These are phyloP conservation scores for Lomentospora prolificans DNA, from an alignment of 2,329 filamentous ascomycete genomes.

Conservation along the genomic window DNA sequence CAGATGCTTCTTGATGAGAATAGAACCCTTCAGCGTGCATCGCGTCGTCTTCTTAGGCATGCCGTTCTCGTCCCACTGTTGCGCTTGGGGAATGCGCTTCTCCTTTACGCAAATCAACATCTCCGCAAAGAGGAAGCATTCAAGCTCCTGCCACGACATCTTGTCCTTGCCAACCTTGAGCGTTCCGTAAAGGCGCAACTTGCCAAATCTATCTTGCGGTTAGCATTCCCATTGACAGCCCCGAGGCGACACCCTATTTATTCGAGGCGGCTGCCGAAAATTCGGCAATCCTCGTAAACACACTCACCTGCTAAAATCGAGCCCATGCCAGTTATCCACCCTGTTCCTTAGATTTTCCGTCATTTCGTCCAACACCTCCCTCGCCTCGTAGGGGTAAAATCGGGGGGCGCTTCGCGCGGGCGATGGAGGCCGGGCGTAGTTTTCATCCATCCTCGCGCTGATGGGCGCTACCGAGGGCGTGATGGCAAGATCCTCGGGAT, in stretches of 20 bases:
- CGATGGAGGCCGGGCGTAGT: slow-evolving; percentile 47
- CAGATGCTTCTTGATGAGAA: slow-evolving; percentile 95
- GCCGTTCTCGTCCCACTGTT: slow-evolving; percentile 57
- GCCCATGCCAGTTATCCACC: slow-evolving; percentile 98
- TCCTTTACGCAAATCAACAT: slow-evolving; percentile 99
- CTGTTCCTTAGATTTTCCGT: slow-evolving; percentile 74
- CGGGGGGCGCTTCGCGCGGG: slow-evolving; percentile 47
- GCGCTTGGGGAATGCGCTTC: slow-evolving; percentile 59
- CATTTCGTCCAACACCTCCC: slow-evolving; percentile 70
- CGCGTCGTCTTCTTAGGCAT: slow-evolving; percentile 55
- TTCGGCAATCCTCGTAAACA: background rate
- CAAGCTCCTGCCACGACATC: slow-evolving; percentile 91
- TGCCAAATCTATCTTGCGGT: slow-evolving; percentile 61
- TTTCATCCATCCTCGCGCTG: slow-evolving; percentile 38
- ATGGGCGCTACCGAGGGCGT: slow-evolving; percentile 32
- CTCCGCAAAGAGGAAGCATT: slow-evolving; percentile 94
- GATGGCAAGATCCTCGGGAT: slow-evolving; percentile 67
- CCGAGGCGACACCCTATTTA: slow-evolving; percentile 10
- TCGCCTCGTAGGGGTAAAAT: slow-evolving; percentile 63
- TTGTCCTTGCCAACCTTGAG: slow-evolving; percentile 94
- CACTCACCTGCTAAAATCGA: slow-evolving; percentile 71
- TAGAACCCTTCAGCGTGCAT: slow-evolving; percentile 92
- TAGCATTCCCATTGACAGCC: slow-evolving; percentile 15
- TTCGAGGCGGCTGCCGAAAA: background rate
- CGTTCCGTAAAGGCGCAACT: slow-evolving; percentile 78